Percentiles rank a stretch among this genome's conserved stretches.
Evolutionary conservation across 371 early-diverging fungal species (phyloP).

Genomic region (Mucor irregularis): DNA sequence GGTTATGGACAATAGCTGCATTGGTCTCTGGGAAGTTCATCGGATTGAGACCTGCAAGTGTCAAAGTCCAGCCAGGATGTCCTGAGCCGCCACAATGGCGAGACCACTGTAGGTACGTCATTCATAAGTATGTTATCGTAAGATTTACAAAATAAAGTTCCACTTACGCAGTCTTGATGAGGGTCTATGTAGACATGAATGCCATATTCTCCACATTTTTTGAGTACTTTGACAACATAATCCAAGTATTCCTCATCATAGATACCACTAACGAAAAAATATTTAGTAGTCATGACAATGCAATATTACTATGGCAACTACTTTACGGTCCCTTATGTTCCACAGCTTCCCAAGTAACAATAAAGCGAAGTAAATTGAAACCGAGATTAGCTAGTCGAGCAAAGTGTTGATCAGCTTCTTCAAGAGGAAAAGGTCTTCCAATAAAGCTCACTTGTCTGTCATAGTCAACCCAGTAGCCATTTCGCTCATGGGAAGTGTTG

Average conservation of each 20-base stretch:
- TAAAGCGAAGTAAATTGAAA: slow-evolving; percentile 74
- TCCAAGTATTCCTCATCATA: slow-evolving; percentile 85
- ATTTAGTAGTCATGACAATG: background rate
- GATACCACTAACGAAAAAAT: slow-evolving; percentile 57
- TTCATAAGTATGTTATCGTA: background rate
- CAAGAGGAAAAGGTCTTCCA: slow-evolving; percentile 69
- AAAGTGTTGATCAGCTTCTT: slow-evolving; percentile 85
- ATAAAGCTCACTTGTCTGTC: slow-evolving; percentile 60
- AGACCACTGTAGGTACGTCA: slow-evolving; percentile 57
- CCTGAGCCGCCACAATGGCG: slow-evolving; percentile 83
- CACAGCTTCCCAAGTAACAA: slow-evolving; percentile 86
- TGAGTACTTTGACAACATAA: slow-evolving; percentile 68
- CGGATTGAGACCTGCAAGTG: slow-evolving; percentile 73
- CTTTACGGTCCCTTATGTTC: slow-evolving; percentile 79
- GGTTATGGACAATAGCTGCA: slow-evolving; percentile 80
- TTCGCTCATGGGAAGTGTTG: slow-evolving; percentile 48
- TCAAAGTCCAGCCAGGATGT: slow-evolving; percentile 85
- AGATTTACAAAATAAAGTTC: background rate
- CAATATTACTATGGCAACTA: background rate
- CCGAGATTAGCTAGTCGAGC: slow-evolving; percentile 74
- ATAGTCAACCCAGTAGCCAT: slow-evolving; percentile 58
- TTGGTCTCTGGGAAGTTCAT: slow-evolving; percentile 60
- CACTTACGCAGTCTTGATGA: slow-evolving; percentile 72
- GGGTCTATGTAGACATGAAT: slow-evolving; percentile 84
- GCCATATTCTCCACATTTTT: slow-evolving; percentile 64